phyloP scores from a whole-genome alignment of 2,329 filamentous ascomycete species.

The Neonectria hederae region DNA sequence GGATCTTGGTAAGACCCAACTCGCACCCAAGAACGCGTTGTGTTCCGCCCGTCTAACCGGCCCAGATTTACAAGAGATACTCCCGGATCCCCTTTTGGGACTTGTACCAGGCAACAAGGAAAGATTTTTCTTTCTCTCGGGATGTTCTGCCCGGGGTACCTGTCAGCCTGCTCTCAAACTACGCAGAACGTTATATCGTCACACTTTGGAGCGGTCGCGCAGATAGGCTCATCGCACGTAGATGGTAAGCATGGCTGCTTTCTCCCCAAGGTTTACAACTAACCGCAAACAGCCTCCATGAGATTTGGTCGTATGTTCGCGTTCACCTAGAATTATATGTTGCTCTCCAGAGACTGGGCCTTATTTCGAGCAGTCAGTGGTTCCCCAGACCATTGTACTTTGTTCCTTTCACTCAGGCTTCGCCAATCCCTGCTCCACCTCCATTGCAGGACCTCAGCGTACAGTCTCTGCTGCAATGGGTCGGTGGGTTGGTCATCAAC shows the following conservation, averaged over 20 bases:
- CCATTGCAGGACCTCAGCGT: constrained; percentile 50
- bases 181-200: constrained; percentile 41
- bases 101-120: constrained; percentile 46
- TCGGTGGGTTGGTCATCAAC: constrained; percentile 53
- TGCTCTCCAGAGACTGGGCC: constrained; percentile 61
- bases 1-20: constrained; percentile 57
- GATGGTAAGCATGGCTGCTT: constrained; percentile 39
- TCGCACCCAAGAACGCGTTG: not conserved
- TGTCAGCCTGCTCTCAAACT: constrained; percentile 42
- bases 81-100: constrained; percentile 59
- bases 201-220: constrained; percentile 38
- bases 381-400: constrained; percentile 62
- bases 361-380: constrained; percentile 53
- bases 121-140: constrained; percentile 43
- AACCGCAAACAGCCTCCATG: constrained; percentile 39
- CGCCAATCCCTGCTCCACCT: constrained; percentile 60
- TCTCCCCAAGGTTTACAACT: constrained; percentile 12
- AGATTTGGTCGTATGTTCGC: constrained; percentile 54
- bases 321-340: constrained; percentile 63
- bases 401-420: constrained; percentile 62
- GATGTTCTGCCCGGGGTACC: constrained; percentile 48
- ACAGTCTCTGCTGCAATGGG: constrained; percentile 55
- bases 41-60: constrained; percentile 20
- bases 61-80: constrained; percentile 62
- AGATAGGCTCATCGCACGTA: constrained; percentile 36